These are phyloP conservation scores for Cenchrus purpureus DNA, from an alignment of 176 grass and related monocot species.

Conservation along the genomic window DNA sequence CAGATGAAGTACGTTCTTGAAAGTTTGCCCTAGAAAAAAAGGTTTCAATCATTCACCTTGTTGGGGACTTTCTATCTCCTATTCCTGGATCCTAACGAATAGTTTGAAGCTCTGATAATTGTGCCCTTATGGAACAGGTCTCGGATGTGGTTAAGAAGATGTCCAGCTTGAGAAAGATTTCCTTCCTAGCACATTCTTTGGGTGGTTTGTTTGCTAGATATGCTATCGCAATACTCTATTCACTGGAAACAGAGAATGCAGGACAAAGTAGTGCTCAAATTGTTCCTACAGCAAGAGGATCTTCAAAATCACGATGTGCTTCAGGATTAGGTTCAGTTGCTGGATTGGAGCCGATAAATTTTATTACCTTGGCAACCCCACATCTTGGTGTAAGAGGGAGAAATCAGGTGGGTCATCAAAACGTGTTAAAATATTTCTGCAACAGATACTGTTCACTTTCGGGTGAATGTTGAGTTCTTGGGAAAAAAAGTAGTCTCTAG, in stretches of 20 bases:
- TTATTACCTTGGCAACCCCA: conserved; percentile 92
- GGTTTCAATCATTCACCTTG: conserved; percentile 35
- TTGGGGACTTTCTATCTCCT: conserved; percentile 36
- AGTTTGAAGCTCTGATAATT: conserved; percentile 24
- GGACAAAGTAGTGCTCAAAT: conserved; percentile 8
- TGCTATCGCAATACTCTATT: conserved; percentile 71
- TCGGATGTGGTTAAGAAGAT: conserved; percentile 66
- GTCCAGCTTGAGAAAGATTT: conserved; percentile 73
- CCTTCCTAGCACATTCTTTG: conserved; percentile 83
- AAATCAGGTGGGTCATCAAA: conserved; percentile 62
- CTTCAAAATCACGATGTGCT: conserved; percentile 21
- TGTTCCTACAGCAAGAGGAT: conserved; percentile 8
- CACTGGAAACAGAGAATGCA: conserved; percentile 32
- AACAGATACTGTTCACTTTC: neutral
- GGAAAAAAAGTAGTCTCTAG: conserved; percentile 20
- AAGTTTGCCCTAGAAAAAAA: conserved; percentile 26
- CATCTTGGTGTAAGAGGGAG: conserved; percentile 96
- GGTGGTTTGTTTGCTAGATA: conserved; percentile 94
- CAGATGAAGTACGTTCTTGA: conserved; percentile 70
- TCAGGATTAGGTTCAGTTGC: conserved; percentile 56
- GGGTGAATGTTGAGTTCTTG: neutral
- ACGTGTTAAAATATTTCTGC: neutral
- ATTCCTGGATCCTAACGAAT: conserved; percentile 17
- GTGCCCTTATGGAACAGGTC: conserved; percentile 57
- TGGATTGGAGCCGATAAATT: conserved; percentile 75